phyloP scores from a whole-genome alignment of 2,329 filamentous ascomycete species.

The Chaetomium strumarium region DNA sequence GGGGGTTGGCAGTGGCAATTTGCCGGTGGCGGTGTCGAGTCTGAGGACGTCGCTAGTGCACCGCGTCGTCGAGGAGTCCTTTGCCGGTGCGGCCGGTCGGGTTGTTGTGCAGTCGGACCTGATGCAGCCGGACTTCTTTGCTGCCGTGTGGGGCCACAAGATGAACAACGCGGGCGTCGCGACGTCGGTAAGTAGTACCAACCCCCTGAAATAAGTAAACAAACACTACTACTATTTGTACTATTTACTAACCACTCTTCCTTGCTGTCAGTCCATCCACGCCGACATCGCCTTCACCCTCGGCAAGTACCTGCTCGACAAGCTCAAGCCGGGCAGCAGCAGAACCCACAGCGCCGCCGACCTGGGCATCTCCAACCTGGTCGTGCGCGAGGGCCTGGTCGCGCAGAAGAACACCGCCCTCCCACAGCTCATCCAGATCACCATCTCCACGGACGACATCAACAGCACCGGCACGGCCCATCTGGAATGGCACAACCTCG shows the following conservation, averaged over 20 bases:
- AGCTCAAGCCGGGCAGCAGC: conserved; percentile 38
- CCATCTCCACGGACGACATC: conserved; percentile 36
- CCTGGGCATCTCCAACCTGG: conserved; percentile 36
- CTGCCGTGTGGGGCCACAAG: conserved; percentile 36
- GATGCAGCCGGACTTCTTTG: conserved; percentile 33
- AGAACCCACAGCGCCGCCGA: conserved; percentile 27
- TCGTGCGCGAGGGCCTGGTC: conserved; percentile 32
- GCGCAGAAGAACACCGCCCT: conserved; percentile 27
- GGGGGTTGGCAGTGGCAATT: neutral
- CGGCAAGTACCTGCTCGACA: conserved; percentile 52
- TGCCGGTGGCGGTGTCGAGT: conserved; percentile 6
- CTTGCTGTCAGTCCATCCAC: conserved; percentile 38
- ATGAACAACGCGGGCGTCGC: conserved; percentile 39
- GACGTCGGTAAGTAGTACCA: conserved; percentile 40
- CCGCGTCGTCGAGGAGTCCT: conserved; percentile 32
- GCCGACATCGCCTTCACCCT: conserved; percentile 61
- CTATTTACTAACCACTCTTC: neutral
- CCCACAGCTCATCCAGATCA: conserved; percentile 31
- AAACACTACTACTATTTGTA: neutral
- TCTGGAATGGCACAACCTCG: conserved; percentile 35
- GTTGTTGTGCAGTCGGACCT: conserved; percentile 36
- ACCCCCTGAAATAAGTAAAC: conserved; percentile 1
- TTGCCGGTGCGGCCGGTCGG: conserved; percentile 22
- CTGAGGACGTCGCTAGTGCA: conserved; percentile 34
- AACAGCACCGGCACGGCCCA: conserved; percentile 38